phyloP scores from a whole-genome alignment of 192 early-diverging fungal genomes.

The Backusella psychrophila region DNA sequence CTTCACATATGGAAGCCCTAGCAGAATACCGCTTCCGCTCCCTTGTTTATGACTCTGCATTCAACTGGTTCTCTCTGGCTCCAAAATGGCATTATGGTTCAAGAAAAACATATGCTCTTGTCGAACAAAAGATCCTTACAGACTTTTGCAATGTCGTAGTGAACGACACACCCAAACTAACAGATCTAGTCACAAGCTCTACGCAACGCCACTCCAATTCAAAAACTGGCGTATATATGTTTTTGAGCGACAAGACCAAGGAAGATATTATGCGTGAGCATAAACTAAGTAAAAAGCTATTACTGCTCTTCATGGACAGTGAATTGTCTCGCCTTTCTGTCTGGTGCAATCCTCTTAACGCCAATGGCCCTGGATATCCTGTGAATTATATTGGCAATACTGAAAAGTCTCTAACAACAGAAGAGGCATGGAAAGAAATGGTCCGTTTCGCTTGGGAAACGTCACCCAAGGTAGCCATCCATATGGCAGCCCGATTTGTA shows the following conservation, averaged over 20 bases:
- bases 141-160: slow-evolving; percentile 59
- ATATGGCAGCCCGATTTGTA: slow-evolving; percentile 72
- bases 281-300: slow-evolving; percentile 50
- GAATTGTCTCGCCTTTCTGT: slow-evolving; percentile 80
- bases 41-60: slow-evolving; percentile 65
- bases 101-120: slow-evolving; percentile 57
- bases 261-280: slow-evolving; percentile 49
- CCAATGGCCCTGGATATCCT: slow-evolving; percentile 30
- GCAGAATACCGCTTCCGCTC: slow-evolving; percentile 61
- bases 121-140: slow-evolving; percentile 63
- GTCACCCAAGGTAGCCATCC: slow-evolving; percentile 74
- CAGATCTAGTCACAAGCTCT: slow-evolving; percentile 41
- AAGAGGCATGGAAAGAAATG: slow-evolving; percentile 71
- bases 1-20: slow-evolving; percentile 59
- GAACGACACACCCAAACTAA: slow-evolving; percentile 56
- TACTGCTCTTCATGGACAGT: slow-evolving; percentile 84
- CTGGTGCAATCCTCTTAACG: slow-evolving; percentile 79
- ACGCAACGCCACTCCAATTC: neutral
- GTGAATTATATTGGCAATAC: slow-evolving; percentile 24
- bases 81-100: slow-evolving; percentile 80
- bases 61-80: slow-evolving; percentile 78
- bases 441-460: slow-evolving; percentile 82
- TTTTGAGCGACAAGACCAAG: slow-evolving; percentile 40
- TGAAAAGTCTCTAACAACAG: slow-evolving; percentile 26
- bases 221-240: slow-evolving; percentile 1